Evolutionary conservation across 768 basidiomycete genomes (phyloP), one percentile per base, ranked within the genome.

Genomic region (Candolleomyces eurysporus): DNA sequence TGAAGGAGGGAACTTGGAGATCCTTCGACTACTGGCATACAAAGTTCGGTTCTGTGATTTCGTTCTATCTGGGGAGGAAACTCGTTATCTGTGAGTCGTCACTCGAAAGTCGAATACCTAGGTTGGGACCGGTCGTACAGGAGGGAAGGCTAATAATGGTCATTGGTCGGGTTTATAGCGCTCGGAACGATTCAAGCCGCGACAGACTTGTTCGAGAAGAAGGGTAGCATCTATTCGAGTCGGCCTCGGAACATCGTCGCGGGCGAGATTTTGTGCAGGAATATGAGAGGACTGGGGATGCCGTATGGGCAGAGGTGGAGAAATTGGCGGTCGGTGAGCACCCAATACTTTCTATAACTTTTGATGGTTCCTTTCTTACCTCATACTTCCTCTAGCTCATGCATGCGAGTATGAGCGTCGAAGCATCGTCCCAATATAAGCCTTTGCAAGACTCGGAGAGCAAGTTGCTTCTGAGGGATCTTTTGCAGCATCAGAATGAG

Each of bases 271-370:
- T 63, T 74, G 36, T 70, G 73, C 11, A 69, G 69, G 3, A 70
- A 71, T 2, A 71, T 75, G 73, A 61, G 73, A 54, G 75, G 74
- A 0, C 65, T 73, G 16, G 68, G 65, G 10, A 73, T 75, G 72
- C 71, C 72, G 0, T 72, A 73, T 55, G 72, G 72, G 13, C 65
- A 66, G 52, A 61, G 68, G 21, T 76, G 74, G 69, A 68, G 73
- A 14, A 71, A 69, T 30, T 76, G 73, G 73, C 66, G 71, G 67
- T 67, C 71, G 39, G 75, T 75, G 43, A 58, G 72, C 64, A 4
- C 4, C 16, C 36, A 26, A 14, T 21, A 26, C 43, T 40, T 26
- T 19, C 2, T 50, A 7, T 21, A 1, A 32, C n/a, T n/a, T n/a
- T 59, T 46, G 22, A 60, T 43, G 17, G 60, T 55, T 61, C 60